Evolutionary conservation across 2,329 filamentous ascomycete species (phyloP).

Genomic region (Myriosclerotinia scirpicola): DNA sequence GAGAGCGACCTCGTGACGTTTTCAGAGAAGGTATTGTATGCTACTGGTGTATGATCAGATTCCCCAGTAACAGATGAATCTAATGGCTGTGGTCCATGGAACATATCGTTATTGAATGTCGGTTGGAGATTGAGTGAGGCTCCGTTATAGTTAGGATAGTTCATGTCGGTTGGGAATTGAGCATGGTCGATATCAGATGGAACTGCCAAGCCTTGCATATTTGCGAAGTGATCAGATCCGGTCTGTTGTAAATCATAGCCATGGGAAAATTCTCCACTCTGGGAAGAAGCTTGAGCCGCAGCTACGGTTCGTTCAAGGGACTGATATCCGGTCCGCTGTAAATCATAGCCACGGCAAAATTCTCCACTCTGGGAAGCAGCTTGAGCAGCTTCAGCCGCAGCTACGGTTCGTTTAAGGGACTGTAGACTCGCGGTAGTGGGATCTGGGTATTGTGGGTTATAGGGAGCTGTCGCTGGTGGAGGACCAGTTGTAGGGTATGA

Average conservation of each 20-base stretch:
- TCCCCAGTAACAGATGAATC: conserved; percentile 25
- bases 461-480: conserved; percentile 34
- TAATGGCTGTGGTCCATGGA: conserved; percentile 10
- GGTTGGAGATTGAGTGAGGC: background rate
- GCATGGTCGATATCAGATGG: conserved; percentile 21
- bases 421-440: conserved; percentile 35
- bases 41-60: conserved; percentile 31
- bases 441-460: conserved; percentile 37
- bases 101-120: background rate
- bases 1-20: conserved; percentile 23
- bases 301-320: conserved; percentile 37
- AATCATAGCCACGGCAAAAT: conserved; percentile 26
- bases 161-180: conserved; percentile 27
- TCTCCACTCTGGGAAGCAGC: conserved; percentile 30
- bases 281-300: conserved; percentile 27
- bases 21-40: conserved; percentile 29
- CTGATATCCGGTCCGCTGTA: conserved; percentile 15
- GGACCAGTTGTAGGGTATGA: conserved; percentile 29
- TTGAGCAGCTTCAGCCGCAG: conserved; percentile 31
- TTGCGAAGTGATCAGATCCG: background rate
- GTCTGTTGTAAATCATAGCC: conserved; percentile 23
- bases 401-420: conserved; percentile 37
- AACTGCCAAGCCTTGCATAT: background rate
- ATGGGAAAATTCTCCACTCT: conserved; percentile 30
- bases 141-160: background rate